Evolutionary conservation across 129 eudicot species (phyloP).

Genomic region (Scalesia atractyloides): DNA sequence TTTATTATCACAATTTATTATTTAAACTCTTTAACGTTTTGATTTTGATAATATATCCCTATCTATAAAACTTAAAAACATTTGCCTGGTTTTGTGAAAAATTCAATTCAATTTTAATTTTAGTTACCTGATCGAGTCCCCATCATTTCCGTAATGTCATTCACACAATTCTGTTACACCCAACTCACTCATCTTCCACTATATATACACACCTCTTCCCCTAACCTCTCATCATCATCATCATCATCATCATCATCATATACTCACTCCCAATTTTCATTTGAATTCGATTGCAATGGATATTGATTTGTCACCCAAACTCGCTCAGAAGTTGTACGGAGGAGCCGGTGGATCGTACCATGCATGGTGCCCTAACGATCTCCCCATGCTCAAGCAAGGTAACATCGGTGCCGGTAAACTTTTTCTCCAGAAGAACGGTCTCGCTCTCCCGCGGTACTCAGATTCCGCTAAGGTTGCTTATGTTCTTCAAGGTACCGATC

Average conservation of each 20-base stretch:
- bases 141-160: constrained; percentile 16
- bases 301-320: constrained; percentile 62
- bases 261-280: background rate
- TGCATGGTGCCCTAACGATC: constrained; percentile 74
- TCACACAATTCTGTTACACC: background rate
- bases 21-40: no score
- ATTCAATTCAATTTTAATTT: background rate
- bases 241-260: constrained; percentile 27
- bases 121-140: constrained; percentile 12
- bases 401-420: constrained; percentile 84
- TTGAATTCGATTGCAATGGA: constrained; percentile 43
- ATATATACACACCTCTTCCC: constrained; percentile 31
- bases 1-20: no score
- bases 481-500: constrained; percentile 72
- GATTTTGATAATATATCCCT: no score
- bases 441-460: constrained; percentile 72
- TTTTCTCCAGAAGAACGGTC: constrained; percentile 57
- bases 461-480: constrained; percentile 85
- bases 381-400: constrained; percentile 67
- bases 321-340: constrained; percentile 56
- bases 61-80: no score
- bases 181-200: background rate
- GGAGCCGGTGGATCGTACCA: constrained; percentile 68
- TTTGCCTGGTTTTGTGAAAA: no score
- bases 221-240: no score